phyloP scores from a whole-genome alignment of 2,329 filamentous ascomycete species.

The Claviceps digitariae region DNA sequence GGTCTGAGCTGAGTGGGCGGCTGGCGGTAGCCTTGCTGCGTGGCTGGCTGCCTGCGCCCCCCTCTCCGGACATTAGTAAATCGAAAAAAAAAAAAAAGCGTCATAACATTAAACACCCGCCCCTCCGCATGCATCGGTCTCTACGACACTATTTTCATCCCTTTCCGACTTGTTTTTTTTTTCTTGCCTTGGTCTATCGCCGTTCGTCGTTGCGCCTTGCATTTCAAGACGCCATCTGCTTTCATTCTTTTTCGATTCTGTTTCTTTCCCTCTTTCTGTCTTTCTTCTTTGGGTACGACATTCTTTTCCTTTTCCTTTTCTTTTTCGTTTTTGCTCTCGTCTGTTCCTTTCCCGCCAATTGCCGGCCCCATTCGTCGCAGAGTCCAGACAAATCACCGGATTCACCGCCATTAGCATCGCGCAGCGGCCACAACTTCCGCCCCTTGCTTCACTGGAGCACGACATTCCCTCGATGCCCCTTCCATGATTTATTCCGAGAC shows the following conservation, averaged over 20 bases:
- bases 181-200: neutral
- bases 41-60: neutral
- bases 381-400: neutral
- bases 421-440: neutral
- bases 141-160: neutral
- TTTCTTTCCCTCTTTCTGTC: neutral
- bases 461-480: neutral
- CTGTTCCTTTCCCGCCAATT: neutral
- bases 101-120: neutral
- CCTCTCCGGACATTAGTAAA: neutral
- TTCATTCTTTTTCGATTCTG: neutral
- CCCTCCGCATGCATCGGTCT: neutral
- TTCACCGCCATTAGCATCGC: neutral
- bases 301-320: neutral
- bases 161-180: neutral
- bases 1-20: no score
- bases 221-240: neutral
- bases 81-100: neutral
- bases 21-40: neutral
- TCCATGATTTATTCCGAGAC: conserved; percentile 12
- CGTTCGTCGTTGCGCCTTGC: neutral
- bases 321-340: neutral
- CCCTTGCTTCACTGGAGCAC: neutral
- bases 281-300: neutral
- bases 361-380: neutral